Conservation (phyloP, 2,329 filamentous ascomycete genomes). For the Biscogniauxia mediterranea region DNA sequence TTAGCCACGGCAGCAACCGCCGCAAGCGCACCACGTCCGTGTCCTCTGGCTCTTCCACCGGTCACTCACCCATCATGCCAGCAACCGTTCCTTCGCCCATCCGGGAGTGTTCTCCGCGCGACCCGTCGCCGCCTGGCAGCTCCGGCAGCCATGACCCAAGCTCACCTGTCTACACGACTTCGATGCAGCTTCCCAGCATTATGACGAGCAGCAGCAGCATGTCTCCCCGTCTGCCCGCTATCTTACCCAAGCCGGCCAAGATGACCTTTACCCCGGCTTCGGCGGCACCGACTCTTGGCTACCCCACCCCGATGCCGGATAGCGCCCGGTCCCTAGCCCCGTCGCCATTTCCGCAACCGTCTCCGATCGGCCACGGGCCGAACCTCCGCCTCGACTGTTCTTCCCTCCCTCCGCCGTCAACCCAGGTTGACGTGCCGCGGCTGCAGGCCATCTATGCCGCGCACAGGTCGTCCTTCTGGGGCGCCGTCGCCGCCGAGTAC, state of each 20-base stretch:
- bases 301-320: slow-evolving; percentile 41
- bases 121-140: slow-evolving; percentile 47
- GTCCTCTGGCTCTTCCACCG: slow-evolving; percentile 61
- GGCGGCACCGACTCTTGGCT: slow-evolving; percentile 38
- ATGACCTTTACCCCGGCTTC: slow-evolving; percentile 44
- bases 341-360: slow-evolving; percentile 43
- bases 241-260: slow-evolving; percentile 63
- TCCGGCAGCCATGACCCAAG: slow-evolving; percentile 44
- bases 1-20: slow-evolving; percentile 78
- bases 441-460: slow-evolving; percentile 68
- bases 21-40: slow-evolving; percentile 73
- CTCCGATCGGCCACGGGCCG: slow-evolving; percentile 39
- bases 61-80: slow-evolving; percentile 50
- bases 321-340: slow-evolving; percentile 42
- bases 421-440: slow-evolving; percentile 60
- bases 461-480: slow-evolving; percentile 72
- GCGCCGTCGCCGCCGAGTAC: slow-evolving; percentile 69
- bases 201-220: slow-evolving; percentile 42
- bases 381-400: slow-evolving; percentile 61
- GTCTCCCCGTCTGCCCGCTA: slow-evolving; percentile 55
- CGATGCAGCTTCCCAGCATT: slow-evolving; percentile 54
- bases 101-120: slow-evolving; percentile 47
- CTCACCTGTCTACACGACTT: slow-evolving; percentile 42
- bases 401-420: slow-evolving; percentile 38
- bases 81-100: slow-evolving; percentile 50